Percentiles rank a stretch among this genome's conserved stretches.
Evolutionary conservation across 352 stramenopile species (phyloP).

Genomic region (Phytophthora pinifolia): DNA sequence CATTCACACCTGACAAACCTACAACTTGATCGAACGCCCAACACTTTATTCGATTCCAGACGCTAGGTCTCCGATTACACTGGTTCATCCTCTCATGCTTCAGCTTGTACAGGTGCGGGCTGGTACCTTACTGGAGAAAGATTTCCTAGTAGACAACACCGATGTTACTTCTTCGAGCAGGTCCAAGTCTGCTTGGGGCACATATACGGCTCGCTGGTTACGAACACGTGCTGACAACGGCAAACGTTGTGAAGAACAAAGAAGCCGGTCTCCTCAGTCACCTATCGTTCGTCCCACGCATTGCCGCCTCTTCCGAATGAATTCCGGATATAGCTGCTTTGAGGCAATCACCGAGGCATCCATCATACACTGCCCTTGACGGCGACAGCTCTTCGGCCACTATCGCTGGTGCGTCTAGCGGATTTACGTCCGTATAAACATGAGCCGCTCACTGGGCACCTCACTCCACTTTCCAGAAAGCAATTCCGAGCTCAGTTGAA

Average conservation of each 20-base stretch:
- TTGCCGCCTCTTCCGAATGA: constrained; percentile 6
- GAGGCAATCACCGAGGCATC: not conserved
- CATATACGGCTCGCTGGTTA: too few species aligned
- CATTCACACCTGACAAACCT: not conserved
- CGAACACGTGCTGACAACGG: too few species aligned
- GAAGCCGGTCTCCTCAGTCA: too few species aligned
- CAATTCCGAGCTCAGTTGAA: constrained; percentile 9
- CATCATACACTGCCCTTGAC: constrained; percentile 5
- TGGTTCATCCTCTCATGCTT: not conserved
- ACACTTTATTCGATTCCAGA: not conserved
- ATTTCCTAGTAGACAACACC: too few species aligned
- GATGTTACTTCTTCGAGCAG: not conserved
- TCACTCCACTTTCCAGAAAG: constrained; percentile 10
- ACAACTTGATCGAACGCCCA: constrained; percentile 1
- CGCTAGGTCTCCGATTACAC: not conserved
- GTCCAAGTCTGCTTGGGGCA: too few species aligned
- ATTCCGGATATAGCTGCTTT: constrained; percentile 6
- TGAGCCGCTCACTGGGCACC: constrained; percentile 3
- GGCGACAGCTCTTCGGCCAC: not conserved
- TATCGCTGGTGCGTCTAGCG: too few species aligned
- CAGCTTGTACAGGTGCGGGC: too few species aligned
- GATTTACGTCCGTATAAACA: too few species aligned
- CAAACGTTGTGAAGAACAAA: too few species aligned
- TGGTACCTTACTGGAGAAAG: too few species aligned
- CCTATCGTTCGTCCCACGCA: constrained; percentile 6